These are phyloP conservation scores for Huiozyma sinensis DNA, from an alignment of 805 yeast genomes.

Conservation along the genomic window DNA sequence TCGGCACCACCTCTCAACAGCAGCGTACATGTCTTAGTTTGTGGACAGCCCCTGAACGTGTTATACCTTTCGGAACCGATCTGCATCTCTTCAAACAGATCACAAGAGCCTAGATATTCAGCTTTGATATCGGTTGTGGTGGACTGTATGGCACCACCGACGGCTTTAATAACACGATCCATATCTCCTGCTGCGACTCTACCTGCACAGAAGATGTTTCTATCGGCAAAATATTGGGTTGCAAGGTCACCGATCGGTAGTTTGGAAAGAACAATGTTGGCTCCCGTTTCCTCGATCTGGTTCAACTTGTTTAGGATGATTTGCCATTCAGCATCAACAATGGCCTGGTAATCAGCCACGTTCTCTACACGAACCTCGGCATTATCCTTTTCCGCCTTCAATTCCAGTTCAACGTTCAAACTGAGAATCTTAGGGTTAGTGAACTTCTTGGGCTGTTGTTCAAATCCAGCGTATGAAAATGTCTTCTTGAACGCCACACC, in stretches of 20 bases:
- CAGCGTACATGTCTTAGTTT: conserved; percentile 87
- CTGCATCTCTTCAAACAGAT: conserved; percentile 80
- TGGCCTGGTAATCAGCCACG: conserved; percentile 86
- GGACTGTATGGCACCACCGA: conserved; percentile 83
- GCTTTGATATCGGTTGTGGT: conserved; percentile 60
- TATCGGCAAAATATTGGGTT: conserved; percentile 96
- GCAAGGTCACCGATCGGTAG: conserved; percentile 97
- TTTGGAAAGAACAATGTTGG: conserved; percentile 84
- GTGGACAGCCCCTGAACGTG: conserved; percentile 84
- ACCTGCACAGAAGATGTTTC: conserved; percentile 95
- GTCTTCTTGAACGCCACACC: conserved; percentile 98
- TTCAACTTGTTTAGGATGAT: conserved; percentile 79
- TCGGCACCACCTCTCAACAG: conserved; percentile 96
- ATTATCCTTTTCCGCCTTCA: conserved; percentile 96
- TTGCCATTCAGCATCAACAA: conserved; percentile 99
- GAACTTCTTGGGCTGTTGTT: conserved; percentile 91
- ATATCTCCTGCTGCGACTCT: conserved; percentile 82
- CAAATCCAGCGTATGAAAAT: conserved; percentile 95
- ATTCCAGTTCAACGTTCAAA: conserved; percentile 86
- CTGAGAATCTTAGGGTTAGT: conserved; percentile 69
- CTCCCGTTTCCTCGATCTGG: conserved; percentile 75
- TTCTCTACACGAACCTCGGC: conserved; percentile 96
- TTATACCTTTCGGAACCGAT: conserved; percentile 94
- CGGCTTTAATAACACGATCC: conserved; percentile 87
- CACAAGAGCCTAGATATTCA: conserved; percentile 78